Percentiles rank a stretch among this genome's conserved stretches.
These are phyloP conservation scores for Polyporus arcularius DNA, from an alignment of 768 basidiomycete genomes.

Conservation along the genomic window DNA sequence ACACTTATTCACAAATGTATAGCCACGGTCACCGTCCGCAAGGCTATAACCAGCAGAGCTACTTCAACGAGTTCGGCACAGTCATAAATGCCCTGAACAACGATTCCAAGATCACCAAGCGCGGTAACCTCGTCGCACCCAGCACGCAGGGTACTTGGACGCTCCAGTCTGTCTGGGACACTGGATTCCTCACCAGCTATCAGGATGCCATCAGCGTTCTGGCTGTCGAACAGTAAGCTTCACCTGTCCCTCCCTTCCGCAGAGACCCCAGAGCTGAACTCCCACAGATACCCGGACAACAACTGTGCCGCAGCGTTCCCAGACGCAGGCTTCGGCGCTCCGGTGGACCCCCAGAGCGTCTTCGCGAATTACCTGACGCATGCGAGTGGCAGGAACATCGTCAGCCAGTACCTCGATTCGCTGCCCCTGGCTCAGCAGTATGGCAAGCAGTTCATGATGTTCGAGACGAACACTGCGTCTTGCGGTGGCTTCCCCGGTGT, in stretches of 20 bases:
- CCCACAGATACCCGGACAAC: conserved; percentile 38
- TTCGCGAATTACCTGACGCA: conserved; percentile 49
- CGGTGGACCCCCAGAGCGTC: conserved; percentile 38
- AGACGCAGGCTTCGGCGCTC: conserved; percentile 23
- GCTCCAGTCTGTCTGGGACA: conserved; percentile 26
- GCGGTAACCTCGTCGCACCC: conserved; percentile 34
- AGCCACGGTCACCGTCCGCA: conserved; percentile 38
- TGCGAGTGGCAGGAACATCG: conserved; percentile 36
- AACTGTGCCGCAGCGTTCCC: conserved; percentile 35
- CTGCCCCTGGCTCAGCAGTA: conserved; percentile 32
- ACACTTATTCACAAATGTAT: neutral
- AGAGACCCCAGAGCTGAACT: neutral
- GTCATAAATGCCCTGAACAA: conserved; percentile 46
- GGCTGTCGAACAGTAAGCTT: conserved; percentile 40
- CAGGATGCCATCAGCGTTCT: conserved; percentile 37
- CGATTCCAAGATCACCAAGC: conserved; percentile 30
- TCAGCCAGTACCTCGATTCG: conserved; percentile 41
- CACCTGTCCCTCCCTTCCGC: neutral
- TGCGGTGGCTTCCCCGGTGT: conserved; percentile 57
- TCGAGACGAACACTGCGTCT: conserved; percentile 55
- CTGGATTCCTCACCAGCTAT: conserved; percentile 29
- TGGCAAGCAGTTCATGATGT: conserved; percentile 48
- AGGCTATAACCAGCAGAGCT: conserved; percentile 43
- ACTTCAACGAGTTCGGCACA: conserved; percentile 50
- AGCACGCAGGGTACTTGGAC: conserved; percentile 25